Percentiles rank a stretch among this genome's conserved stretches.
phyloP scores from a whole-genome alignment of 805 yeast genomes.

The Saccharomycopsis capsularis region DNA sequence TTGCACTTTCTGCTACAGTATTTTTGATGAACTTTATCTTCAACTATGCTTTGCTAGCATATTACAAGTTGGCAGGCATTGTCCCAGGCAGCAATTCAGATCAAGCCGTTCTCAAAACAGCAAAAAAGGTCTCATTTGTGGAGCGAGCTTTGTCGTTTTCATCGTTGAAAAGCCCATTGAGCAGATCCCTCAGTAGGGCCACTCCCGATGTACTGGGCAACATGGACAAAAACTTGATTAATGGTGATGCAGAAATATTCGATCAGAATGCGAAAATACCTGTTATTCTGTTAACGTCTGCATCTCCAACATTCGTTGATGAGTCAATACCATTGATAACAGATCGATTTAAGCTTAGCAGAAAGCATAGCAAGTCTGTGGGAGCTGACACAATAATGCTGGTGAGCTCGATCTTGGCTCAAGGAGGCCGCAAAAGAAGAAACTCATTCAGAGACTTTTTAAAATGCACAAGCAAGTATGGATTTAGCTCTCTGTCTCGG shows the following conservation, averaged over 20 bases:
- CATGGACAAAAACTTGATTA: not conserved
- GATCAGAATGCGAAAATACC: not conserved
- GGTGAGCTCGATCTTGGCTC: not conserved
- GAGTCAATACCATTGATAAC: too few relatives aligned
- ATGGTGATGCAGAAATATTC: not conserved
- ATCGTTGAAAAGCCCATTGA: not conserved
- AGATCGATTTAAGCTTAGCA: too few relatives aligned
- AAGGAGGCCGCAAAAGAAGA: constrained; percentile 5
- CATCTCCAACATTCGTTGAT: constrained; percentile 7
- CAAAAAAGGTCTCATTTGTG: constrained; percentile 15
- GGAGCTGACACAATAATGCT: constrained; percentile 9
- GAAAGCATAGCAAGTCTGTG: constrained; percentile 16
- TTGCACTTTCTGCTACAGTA: constrained; percentile 2
- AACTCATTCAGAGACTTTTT: constrained; percentile 15
- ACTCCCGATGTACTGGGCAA: not conserved
- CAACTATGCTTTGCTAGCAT: constrained; percentile 6
- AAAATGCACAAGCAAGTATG: constrained; percentile 1
- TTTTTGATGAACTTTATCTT: constrained; percentile 3
- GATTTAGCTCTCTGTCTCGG: not conserved
- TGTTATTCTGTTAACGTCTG: constrained; percentile 9
- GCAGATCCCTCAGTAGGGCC: not conserved
- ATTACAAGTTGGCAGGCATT: constrained; percentile 3
- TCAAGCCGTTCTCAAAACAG: not conserved
- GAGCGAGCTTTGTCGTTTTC: constrained; percentile 14
- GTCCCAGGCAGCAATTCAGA: too few relatives aligned